Conservation (phyloP, 345 rosid species). For the Cardamine chenopodiifolia region DNA sequence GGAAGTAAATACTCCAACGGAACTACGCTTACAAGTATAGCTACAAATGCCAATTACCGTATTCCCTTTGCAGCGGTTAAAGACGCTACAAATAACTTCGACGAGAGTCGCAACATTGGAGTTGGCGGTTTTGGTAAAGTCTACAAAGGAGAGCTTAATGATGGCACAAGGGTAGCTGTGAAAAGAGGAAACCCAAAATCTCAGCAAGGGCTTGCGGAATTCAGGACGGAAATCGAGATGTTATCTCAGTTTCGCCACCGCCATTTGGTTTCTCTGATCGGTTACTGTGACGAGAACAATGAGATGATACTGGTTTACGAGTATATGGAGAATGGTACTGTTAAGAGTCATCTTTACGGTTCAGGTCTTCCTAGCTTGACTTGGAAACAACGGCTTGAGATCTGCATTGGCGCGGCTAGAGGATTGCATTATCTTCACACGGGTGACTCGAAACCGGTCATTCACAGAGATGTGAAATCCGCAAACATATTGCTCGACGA, state of each 20-base stretch:
- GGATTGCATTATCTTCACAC: slow-evolving; percentile 56
- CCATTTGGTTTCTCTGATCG: slow-evolving; percentile 56
- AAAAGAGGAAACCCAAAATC: slow-evolving; percentile 56
- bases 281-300: slow-evolving; percentile 51
- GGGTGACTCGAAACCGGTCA: slow-evolving; percentile 47
- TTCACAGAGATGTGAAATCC: slow-evolving; percentile 52
- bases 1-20: slow-evolving; percentile 42
- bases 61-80: slow-evolving; percentile 51
- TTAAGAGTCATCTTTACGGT: slow-evolving; percentile 48
- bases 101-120: slow-evolving; percentile 47
- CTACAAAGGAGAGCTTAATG: slow-evolving; percentile 53
- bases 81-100: slow-evolving; percentile 54
- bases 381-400: slow-evolving; percentile 53
- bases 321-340: slow-evolving; percentile 53
- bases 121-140: slow-evolving; percentile 60
- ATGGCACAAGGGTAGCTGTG: slow-evolving; percentile 54
- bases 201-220: slow-evolving; percentile 56
- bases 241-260: slow-evolving; percentile 57
- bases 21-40: slow-evolving; percentile 38
- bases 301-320: slow-evolving; percentile 61
- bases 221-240: slow-evolving; percentile 60
- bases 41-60: slow-evolving; percentile 46
- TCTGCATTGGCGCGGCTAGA: slow-evolving; percentile 51
- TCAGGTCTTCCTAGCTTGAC: slow-evolving; percentile 43
- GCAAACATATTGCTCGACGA: slow-evolving; percentile 52